phyloP scores from a whole-genome alignment of 352 stramenopile species.

The Phytophthora ramorum region DNA sequence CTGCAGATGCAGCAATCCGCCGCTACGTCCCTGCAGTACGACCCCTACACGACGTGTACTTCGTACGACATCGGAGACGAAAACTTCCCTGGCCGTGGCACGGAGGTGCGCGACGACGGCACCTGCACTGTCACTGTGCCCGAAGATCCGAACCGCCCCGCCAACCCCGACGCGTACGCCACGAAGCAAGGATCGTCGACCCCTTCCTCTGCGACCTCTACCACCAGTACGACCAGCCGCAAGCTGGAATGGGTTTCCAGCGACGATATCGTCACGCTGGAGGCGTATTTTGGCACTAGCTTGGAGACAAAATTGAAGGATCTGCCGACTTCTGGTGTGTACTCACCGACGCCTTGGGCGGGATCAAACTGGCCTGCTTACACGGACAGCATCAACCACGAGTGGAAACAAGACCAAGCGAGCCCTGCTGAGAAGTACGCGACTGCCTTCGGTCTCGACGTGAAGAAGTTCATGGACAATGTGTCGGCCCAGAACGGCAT shows the following conservation, averaged over 20 bases:
- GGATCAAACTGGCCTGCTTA: constrained; percentile 19
- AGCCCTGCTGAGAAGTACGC: constrained; percentile 54
- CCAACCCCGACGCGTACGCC: constrained; percentile 5
- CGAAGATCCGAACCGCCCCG: no score
- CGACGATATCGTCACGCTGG: no score
- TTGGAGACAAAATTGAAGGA: constrained; percentile 12
- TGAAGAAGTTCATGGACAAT: constrained; percentile 40
- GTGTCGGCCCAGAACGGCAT: constrained; percentile 40
- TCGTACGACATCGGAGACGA: not conserved
- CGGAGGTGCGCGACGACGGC: not conserved
- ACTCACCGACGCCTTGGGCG: constrained; percentile 19
- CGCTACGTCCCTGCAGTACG: constrained; percentile 4
- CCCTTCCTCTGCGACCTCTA: no score
- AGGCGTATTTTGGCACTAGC: no score
- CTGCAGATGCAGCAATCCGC: constrained; percentile 5
- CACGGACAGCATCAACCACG: constrained; percentile 44
- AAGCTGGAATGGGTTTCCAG: no score
- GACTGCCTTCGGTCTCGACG: constrained; percentile 38
- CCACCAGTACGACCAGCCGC: no score
- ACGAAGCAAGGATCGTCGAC: constrained; percentile 3
- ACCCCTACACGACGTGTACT: not conserved
- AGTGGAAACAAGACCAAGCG: constrained; percentile 27
- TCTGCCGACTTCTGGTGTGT: constrained; percentile 18
- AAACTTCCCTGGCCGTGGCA: constrained; percentile 5
- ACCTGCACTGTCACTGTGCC: constrained; percentile 6